Conservation (phyloP, 345 rosid species). For the Microcos paniculata region DNA sequence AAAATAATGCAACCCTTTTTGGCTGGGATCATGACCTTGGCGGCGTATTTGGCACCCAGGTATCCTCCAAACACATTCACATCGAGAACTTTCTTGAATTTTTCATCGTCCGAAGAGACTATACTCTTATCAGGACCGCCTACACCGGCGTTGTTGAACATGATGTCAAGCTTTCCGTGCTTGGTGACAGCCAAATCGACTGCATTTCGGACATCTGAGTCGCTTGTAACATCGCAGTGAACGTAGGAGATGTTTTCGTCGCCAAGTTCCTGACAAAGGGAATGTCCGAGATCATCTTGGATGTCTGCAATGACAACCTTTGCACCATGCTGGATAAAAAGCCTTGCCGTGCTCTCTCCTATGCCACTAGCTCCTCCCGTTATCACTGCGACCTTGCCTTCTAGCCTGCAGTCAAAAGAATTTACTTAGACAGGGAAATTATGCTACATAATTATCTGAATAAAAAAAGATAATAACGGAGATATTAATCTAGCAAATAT, state of each 20-base stretch:
- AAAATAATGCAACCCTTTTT: constrained; percentile 13
- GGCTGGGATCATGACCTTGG: constrained; percentile 15
- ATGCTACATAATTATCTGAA: too few species aligned
- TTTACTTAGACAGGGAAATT: not conserved
- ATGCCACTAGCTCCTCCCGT: constrained; percentile 25
- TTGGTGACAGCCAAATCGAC: constrained; percentile 3
- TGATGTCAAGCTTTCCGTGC: constrained; percentile 3
- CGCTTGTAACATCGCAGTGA: constrained; percentile 7
- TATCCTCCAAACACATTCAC: constrained; percentile 12
- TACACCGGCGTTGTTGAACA: not conserved
- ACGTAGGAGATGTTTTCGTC: not conserved
- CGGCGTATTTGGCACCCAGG: constrained; percentile 20
- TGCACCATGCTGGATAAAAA: constrained; percentile 20
- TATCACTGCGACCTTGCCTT: constrained; percentile 17
- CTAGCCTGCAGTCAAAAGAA: not conserved
- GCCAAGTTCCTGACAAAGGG: constrained; percentile 1
- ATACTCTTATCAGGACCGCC: not conserved
- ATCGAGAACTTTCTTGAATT: constrained; percentile 17
- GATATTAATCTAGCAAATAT: too few species aligned
- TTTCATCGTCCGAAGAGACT: not conserved
- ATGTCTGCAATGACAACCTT: constrained; percentile 24
- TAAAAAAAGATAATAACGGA: too few species aligned
- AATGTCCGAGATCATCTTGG: constrained; percentile 17
- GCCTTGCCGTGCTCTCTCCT: constrained; percentile 17
- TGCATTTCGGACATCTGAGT: not conserved